Conservation (phyloP, 2,329 filamentous ascomycete genomes). For the Hypoxylon sp. region DNA sequence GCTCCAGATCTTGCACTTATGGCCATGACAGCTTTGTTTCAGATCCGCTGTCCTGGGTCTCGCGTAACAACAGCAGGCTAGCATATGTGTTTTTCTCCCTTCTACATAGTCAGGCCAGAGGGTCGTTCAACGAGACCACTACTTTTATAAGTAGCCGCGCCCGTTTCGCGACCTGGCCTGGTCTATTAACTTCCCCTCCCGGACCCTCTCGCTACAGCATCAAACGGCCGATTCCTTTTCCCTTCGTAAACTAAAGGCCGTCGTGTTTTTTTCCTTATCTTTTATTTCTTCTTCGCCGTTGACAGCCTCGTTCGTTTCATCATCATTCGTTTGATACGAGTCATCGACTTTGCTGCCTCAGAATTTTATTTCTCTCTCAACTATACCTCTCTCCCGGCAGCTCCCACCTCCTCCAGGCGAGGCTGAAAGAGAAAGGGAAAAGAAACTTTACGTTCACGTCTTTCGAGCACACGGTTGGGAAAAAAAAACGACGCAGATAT, state of each 20-base stretch:
- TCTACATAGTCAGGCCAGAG: constrained; percentile 58
- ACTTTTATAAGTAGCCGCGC: constrained; percentile 53
- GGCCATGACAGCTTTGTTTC: constrained; percentile 52
- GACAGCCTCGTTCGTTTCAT: constrained; percentile 51
- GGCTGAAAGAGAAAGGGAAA: constrained; percentile 30
- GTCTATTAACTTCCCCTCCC: constrained; percentile 48
- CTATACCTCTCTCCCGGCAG: constrained; percentile 25
- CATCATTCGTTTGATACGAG: constrained; percentile 60
- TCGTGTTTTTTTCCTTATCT: constrained; percentile 48
- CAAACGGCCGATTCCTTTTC: constrained; percentile 49
- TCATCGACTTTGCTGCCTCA: constrained; percentile 39
- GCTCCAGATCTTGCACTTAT: constrained; percentile 53
- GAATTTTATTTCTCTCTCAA: constrained; percentile 37
- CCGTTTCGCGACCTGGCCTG: constrained; percentile 53
- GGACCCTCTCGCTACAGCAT: constrained; percentile 51
- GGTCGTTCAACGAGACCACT: constrained; percentile 51
- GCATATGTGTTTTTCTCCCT: constrained; percentile 55
- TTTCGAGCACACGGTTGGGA: constrained; percentile 20
- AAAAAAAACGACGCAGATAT: constrained; percentile 39
- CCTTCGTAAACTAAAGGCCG: constrained; percentile 50
- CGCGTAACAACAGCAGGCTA: constrained; percentile 57
- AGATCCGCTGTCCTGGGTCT: constrained; percentile 53
- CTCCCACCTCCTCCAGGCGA: constrained; percentile 40
- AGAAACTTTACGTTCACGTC: constrained; percentile 10
- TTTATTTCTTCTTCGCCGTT: constrained; percentile 42